A percentile compares a stretch with the other conserved stretches of the same genome.
These are phyloP conservation scores for Neurospora pannonica DNA, from an alignment of 495 filamentous ascomycete genomes.

Conservation along the genomic window DNA sequence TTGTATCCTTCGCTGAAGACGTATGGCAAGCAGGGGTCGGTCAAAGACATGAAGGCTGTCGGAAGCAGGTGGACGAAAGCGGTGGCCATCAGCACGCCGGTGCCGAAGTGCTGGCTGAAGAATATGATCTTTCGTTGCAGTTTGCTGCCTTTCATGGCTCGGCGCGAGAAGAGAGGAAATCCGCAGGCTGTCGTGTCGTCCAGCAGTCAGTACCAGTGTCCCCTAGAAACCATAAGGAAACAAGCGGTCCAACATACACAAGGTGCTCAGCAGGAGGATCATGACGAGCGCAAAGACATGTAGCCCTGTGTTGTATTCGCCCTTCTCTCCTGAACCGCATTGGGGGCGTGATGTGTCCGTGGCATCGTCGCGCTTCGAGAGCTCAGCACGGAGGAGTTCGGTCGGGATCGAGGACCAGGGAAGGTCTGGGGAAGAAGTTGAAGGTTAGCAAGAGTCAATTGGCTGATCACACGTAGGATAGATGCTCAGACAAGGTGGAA, in stretches of 20 bases:
- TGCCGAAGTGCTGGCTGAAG: slow-evolving; percentile 74
- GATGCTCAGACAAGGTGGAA: background rate
- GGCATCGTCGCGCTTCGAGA: slow-evolving; percentile 32
- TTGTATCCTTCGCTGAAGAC: slow-evolving; percentile 65
- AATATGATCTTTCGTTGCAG: slow-evolving; percentile 49
- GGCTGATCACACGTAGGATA: background rate
- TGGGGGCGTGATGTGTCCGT: slow-evolving; percentile 33
- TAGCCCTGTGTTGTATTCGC: slow-evolving; percentile 54
- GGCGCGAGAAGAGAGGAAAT: slow-evolving; percentile 47
- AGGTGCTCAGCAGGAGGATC: slow-evolving; percentile 61
- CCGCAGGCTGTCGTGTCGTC: slow-evolving; percentile 39
- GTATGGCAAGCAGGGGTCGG: slow-evolving; percentile 66
- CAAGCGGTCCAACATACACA: slow-evolving; percentile 40
- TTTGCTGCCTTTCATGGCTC: slow-evolving; percentile 33
- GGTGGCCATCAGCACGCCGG: slow-evolving; percentile 79
- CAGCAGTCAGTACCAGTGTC: background rate
- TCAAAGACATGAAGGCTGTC: slow-evolving; percentile 72
- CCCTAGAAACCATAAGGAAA: background rate
- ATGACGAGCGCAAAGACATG: slow-evolving; percentile 74
- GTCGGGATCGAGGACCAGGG: slow-evolving; percentile 42
- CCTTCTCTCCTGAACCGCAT: slow-evolving; percentile 53
- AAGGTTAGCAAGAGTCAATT: slow-evolving; percentile 1
- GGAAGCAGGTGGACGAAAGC: slow-evolving; percentile 81
- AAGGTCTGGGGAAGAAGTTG: slow-evolving; percentile 8
- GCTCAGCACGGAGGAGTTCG: slow-evolving; percentile 40